These are phyloP conservation scores for Plectosphaerella plurivora DNA, from an alignment of 2,329 filamentous ascomycete species.

Conservation along the genomic window DNA sequence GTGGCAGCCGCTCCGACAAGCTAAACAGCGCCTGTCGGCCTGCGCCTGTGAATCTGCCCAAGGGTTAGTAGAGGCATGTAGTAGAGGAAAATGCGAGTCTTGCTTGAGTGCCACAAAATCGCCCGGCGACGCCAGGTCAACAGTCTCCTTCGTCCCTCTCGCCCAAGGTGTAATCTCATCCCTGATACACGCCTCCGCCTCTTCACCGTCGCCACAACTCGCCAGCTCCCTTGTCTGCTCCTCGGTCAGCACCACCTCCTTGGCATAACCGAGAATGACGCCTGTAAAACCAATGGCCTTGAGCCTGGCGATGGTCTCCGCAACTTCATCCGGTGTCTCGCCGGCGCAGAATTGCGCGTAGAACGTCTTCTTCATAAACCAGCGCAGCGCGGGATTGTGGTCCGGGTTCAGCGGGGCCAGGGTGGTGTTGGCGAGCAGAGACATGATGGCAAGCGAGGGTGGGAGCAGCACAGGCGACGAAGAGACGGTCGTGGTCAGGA, in stretches of 20 bases:
- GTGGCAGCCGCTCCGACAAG: slow-evolving; percentile 57
- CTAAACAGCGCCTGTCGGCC: slow-evolving; percentile 67
- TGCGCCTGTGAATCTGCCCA: slow-evolving; percentile 69
- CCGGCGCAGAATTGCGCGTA: slow-evolving; percentile 92
- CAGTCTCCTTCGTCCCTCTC: slow-evolving; percentile 68
- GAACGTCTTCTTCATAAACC: slow-evolving; percentile 73
- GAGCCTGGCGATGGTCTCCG: slow-evolving; percentile 60
- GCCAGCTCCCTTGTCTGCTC: slow-evolving; percentile 41
- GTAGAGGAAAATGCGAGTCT: slow-evolving; percentile 12
- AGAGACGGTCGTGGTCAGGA: slow-evolving; percentile 65
- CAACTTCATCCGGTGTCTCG: slow-evolving; percentile 70
- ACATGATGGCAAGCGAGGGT: slow-evolving; percentile 66
- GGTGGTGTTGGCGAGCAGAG: slow-evolving; percentile 63
- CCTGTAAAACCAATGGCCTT: slow-evolving; percentile 76
- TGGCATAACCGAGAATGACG: slow-evolving; percentile 79
- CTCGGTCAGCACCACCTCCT: slow-evolving; percentile 69
- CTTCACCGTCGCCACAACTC: slow-evolving; percentile 38
- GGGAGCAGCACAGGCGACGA: slow-evolving; percentile 65
- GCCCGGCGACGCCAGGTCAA: slow-evolving; percentile 60
- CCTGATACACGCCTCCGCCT: slow-evolving; percentile 42
- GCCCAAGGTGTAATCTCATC: slow-evolving; percentile 68
- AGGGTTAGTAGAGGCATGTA: not conserved
- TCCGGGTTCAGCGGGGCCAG: slow-evolving; percentile 68
- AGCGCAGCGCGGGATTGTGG: slow-evolving; percentile 65
- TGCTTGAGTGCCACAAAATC: slow-evolving; percentile 65